These are phyloP conservation scores for Colletotrichum endophyticum DNA, from an alignment of 2,329 filamentous ascomycete species.

Conservation along the genomic window DNA sequence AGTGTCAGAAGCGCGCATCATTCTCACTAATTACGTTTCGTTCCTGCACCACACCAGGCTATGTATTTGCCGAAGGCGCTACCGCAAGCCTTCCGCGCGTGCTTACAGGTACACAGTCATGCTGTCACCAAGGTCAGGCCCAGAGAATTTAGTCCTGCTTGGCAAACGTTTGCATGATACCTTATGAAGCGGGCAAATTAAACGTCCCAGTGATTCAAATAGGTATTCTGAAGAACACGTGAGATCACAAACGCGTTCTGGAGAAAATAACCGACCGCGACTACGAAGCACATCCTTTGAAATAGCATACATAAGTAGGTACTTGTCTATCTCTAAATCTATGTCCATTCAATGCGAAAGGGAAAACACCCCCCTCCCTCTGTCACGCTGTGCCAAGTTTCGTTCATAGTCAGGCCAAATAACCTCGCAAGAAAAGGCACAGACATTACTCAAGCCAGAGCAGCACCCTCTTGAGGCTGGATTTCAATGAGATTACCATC, in stretches of 20 bases:
- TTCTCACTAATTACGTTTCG: not conserved
- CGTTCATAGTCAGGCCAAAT: not conserved
- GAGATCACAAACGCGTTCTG: not conserved
- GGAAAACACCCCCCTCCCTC: not conserved
- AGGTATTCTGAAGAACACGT: not conserved
- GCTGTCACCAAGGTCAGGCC: not conserved
- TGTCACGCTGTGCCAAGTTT: not conserved
- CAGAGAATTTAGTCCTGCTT: not conserved
- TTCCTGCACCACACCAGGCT: not conserved
- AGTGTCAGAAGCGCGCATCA: not conserved
- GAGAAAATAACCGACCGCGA: not conserved
- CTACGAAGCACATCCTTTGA: not conserved
- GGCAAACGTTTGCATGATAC: not conserved
- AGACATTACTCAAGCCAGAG: not conserved
- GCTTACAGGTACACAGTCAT: not conserved
- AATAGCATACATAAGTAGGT: not conserved
- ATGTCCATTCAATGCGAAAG: not conserved
- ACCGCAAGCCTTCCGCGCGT: not conserved
- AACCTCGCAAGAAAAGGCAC: not conserved
- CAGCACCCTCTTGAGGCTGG: conserved; percentile 20
- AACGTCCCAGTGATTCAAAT: not conserved
- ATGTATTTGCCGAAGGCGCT: not conserved
- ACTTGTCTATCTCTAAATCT: not conserved
- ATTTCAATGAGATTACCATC: conserved; percentile 31
- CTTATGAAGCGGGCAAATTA: not conserved